Evolutionary conservation across 441 rosid genomes (phyloP).

Genomic region (Isatis lusitanica): DNA sequence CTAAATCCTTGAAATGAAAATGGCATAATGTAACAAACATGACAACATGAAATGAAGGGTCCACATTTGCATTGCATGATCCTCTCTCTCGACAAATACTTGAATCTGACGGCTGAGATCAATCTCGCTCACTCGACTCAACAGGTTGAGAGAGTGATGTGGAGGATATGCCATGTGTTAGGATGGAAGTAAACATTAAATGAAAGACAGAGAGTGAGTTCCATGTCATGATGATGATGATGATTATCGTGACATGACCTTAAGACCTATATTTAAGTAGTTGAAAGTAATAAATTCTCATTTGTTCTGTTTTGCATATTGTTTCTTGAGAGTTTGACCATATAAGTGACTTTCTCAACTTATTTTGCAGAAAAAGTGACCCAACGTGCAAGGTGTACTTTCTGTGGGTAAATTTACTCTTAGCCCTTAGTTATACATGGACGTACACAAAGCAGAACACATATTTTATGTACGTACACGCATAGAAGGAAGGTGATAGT

Average conservation of each 20-base stretch:
- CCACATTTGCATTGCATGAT: constrained; percentile 2
- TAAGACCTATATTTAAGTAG: constrained; percentile 22
- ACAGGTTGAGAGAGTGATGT: constrained; percentile 17
- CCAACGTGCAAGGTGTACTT: no score
- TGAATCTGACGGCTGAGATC: constrained; percentile 11
- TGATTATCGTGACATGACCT: constrained; percentile 23
- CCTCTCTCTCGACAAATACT: not conserved
- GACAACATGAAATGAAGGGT: constrained; percentile 11
- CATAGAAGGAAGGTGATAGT: no score
- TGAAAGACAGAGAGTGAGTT: constrained; percentile 13
- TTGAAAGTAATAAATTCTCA: constrained; percentile 28
- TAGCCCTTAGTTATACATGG: no score
- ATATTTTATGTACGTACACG: no score
- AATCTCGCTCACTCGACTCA: not conserved
- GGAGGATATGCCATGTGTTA: constrained; percentile 26
- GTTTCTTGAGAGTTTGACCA: no score
- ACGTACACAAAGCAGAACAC: no score
- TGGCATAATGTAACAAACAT: constrained; percentile 21
- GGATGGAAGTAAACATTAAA: constrained; percentile 29
- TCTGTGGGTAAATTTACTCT: no score
- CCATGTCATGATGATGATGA: constrained; percentile 18
- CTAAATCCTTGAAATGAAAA: not conserved
- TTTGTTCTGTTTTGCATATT: constrained; percentile 20
- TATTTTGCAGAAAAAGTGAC: no score
- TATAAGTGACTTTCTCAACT: no score